A percentile compares a stretch with the other conserved stretches of the same genome.
Conservation (phyloP, 352 stramenopile species). For the Phytopythium cucurbitacearum region DNA sequence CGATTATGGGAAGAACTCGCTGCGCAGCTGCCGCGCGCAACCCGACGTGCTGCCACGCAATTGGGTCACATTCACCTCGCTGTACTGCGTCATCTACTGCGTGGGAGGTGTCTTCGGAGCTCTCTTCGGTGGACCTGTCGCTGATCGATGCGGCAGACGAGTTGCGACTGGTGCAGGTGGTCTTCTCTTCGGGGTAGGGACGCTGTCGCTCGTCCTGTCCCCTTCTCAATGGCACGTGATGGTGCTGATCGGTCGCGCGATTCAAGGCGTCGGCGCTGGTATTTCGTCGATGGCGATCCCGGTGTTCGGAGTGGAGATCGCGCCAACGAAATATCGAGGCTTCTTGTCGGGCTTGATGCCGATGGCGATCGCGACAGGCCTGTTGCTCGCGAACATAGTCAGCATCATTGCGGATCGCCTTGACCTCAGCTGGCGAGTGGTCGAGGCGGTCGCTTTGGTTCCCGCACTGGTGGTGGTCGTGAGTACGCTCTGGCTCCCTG, state of each 20-base stretch:
- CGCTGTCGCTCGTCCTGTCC: conserved; percentile 21
- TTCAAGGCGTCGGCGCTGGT: conserved; percentile 37
- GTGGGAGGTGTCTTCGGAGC: conserved; percentile 35
- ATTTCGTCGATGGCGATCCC: conserved; percentile 43
- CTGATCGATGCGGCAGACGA: conserved; percentile 32
- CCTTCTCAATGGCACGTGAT: conserved; percentile 14
- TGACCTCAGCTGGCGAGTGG: conserved; percentile 27
- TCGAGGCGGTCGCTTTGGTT: conserved; percentile 21
- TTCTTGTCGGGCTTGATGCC: conserved; percentile 38
- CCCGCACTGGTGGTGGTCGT: conserved; percentile 35
- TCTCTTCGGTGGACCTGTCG: conserved; percentile 19
- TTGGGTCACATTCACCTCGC: conserved; percentile 37
- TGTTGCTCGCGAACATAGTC: conserved; percentile 36
- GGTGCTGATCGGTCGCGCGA: conserved; percentile 23
- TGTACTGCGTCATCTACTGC: conserved; percentile 42
- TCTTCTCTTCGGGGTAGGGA: conserved; percentile 35
- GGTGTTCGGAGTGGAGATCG: conserved; percentile 40
- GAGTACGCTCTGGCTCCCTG: conserved; percentile 40
- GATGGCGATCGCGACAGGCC: conserved; percentile 33
- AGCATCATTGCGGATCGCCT: conserved; percentile 21
- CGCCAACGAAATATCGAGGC: conserved; percentile 31
- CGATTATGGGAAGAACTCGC: conserved; percentile 36
- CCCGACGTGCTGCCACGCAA: conserved; percentile 19
- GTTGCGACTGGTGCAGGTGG: conserved; percentile 28
- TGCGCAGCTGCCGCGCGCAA: conserved; percentile 9